Percentiles rank a stretch among this genome's conserved stretches.
These are phyloP conservation scores for Rosa multiflora DNA, from an alignment of 306 rosid genomes.

Conservation along the genomic window DNA sequence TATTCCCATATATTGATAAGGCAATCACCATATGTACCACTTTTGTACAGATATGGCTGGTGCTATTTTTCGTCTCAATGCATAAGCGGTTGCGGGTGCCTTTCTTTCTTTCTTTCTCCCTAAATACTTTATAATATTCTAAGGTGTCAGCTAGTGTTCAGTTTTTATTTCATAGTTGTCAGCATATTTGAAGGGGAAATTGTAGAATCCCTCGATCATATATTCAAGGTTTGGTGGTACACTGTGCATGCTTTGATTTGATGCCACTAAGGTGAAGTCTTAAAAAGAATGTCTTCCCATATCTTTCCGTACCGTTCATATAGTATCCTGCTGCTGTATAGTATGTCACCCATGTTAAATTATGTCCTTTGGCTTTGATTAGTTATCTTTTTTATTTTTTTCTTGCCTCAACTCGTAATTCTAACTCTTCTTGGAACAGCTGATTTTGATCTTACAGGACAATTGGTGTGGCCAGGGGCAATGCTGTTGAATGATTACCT, in stretches of 20 bases:
- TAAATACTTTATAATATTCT: neutral
- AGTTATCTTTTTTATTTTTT: neutral
- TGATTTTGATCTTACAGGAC: slow-evolving; percentile 96
- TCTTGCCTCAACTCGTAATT: slow-evolving; percentile 16
- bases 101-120: neutral
- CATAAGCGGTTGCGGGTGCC: neutral
- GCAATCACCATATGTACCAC: neutral
- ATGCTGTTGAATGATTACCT: slow-evolving; percentile 80
- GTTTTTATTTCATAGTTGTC: neutral
- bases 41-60: neutral
- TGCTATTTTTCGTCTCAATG: neutral
- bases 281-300: neutral
- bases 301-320: neutral
- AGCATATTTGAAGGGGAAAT: neutral
- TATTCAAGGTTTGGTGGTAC: neutral
- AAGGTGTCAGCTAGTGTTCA: neutral
- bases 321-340: neutral
- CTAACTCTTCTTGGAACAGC: slow-evolving; percentile 58
- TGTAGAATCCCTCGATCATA: neutral
- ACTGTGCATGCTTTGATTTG: neutral
- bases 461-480: slow-evolving; percentile 98
- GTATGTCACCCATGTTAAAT: neutral
- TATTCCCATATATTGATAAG: neutral
- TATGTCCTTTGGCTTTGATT: neutral
- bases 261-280: neutral